Base-by-base conservation (phyloP, 2,329 filamentous ascomycete species). In the Monilinia aucupariae region DNA sequence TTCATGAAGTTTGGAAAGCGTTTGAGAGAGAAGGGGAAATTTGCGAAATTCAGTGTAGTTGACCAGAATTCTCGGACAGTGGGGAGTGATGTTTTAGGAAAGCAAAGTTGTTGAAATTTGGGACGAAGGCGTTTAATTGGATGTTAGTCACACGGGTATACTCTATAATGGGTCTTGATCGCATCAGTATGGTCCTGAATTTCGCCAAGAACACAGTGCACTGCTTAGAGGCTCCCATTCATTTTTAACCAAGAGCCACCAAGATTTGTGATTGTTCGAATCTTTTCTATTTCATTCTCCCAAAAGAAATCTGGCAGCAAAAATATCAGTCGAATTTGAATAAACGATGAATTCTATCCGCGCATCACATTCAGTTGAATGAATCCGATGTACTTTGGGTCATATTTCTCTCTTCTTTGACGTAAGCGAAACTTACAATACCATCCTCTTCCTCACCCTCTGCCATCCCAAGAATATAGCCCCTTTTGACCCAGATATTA, bases 1-100 rank as follows among this genome's bases (percentile, higher is more conserved):
- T 76, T 79, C 55, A 65, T 71, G 15, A 72, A 70, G 20, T 77
- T 74, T 68, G 77, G 77, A 0, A 73, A 74, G 63, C 59, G 66
- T 6, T 73, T 79, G 17, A 69, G 77, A 4, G 34, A 47, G 53
- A 56, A 56, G 27, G 53, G 27, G 15, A 56, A 34, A 32, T 56
- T 56, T 3, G 53, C 53, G 9, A 59, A 59, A 17, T 52, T 41
- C 10, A 51, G 43, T 41, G 25, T 50, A 13, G 34, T 7, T 37
- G 56, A 15, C 3, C 10, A 50, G 15, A 22, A 5, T 51, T 12
- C 7, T 51, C 47, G 27, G 22, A 4, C 22, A 52, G 5, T n/a
- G 4, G 32, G 34, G 25, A n/a, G n/a, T 20, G 30, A 25, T 22
- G 25, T 45, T 5, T 32, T 56, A 20, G 27, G 41, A 34, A 34